Percentiles rank a stretch among this genome's conserved stretches.
Evolutionary conservation across 2,329 filamentous ascomycete species (phyloP).

Genomic region (Stagonosporopsis chrysanthemi): DNA sequence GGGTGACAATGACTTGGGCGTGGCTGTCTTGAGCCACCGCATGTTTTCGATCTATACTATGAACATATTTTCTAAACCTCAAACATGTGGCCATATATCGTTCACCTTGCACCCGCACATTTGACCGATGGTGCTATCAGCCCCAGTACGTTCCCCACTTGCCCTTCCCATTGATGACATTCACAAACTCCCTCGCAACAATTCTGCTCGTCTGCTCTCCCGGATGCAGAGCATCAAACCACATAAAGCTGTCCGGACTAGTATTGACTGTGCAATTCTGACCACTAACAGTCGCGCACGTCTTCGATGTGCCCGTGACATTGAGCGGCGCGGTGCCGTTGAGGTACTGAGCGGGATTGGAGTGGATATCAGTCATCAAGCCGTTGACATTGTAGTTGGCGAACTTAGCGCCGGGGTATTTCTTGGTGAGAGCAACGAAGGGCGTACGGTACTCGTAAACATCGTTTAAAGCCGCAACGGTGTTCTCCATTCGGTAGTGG

Average conservation of each 20-base stretch:
- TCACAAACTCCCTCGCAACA: slow-evolving; percentile 64
- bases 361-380: slow-evolving; percentile 69
- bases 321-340: slow-evolving; percentile 68
- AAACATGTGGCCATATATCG: neutral
- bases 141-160: slow-evolving; percentile 57
- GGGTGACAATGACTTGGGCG: slow-evolving; percentile 59
- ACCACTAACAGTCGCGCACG: slow-evolving; percentile 57
- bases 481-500: slow-evolving; percentile 60
- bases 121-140: neutral
- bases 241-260: slow-evolving; percentile 68
- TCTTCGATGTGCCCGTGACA: slow-evolving; percentile 64
- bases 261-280: slow-evolving; percentile 45
- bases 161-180: slow-evolving; percentile 60
- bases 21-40: slow-evolving; percentile 50
- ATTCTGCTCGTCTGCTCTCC: slow-evolving; percentile 68
- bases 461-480: slow-evolving; percentile 59
- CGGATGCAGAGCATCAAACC: slow-evolving; percentile 78
- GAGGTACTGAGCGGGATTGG: slow-evolving; percentile 67
- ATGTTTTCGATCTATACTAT: neutral
- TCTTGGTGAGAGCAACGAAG: slow-evolving; percentile 42
- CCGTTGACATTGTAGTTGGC: slow-evolving; percentile 72
- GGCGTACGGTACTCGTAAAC: slow-evolving; percentile 62
- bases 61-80: neutral
- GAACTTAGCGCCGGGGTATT: slow-evolving; percentile 65
- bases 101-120: neutral